A percentile compares a stretch with the other conserved stretches of the same genome.
phyloP scores from a whole-genome alignment of 169 alveolate species.

The Plasmodium vinckei region DNA sequence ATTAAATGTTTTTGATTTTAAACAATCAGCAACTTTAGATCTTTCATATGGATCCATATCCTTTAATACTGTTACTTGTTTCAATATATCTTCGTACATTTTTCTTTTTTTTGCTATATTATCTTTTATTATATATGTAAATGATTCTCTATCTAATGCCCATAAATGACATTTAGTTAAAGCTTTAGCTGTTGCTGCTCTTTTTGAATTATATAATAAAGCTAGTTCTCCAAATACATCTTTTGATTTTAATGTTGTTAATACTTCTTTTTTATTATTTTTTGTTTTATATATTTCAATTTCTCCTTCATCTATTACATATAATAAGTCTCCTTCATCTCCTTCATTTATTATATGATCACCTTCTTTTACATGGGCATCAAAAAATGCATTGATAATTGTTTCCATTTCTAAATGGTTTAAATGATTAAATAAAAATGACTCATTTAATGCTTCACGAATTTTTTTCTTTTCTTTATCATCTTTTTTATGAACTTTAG shows the following conservation, averaged over 20 bases:
- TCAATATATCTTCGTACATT: slow-evolving; percentile 92
- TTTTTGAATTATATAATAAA: slow-evolving; percentile 95
- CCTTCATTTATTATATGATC: slow-evolving; percentile 94
- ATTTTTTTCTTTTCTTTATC: slow-evolving; percentile 86
- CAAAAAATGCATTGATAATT: slow-evolving; percentile 93
- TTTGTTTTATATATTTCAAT: slow-evolving; percentile 91
- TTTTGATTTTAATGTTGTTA: slow-evolving; percentile 89
- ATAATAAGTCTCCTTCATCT: slow-evolving; percentile 96
- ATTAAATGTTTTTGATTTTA: slow-evolving; percentile 87
- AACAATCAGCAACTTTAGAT: slow-evolving; percentile 94
- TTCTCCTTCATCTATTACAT: slow-evolving; percentile 92
- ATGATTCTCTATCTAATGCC: slow-evolving; percentile 95
- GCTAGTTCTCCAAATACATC: slow-evolving; percentile 98
- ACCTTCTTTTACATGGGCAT: slow-evolving; percentile 82
- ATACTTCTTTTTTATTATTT: slow-evolving; percentile 79
- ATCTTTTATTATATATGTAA: slow-evolving; percentile 95
- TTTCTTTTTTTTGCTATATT: slow-evolving; percentile 95
- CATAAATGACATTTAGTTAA: slow-evolving; percentile 90
- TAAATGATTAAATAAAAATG: slow-evolving; percentile 88
- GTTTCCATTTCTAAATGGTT: slow-evolving; percentile 88
- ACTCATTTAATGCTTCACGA: slow-evolving; percentile 81
- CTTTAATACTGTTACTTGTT: slow-evolving; percentile 90
- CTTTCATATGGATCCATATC: slow-evolving; percentile 95
- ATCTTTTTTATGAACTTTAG: slow-evolving; percentile 88
- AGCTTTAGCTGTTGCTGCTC: slow-evolving; percentile 97